phyloP scores from a whole-genome alignment of 2,329 filamentous ascomycete genomes.

The Beauveria pseudobassiana region DNA sequence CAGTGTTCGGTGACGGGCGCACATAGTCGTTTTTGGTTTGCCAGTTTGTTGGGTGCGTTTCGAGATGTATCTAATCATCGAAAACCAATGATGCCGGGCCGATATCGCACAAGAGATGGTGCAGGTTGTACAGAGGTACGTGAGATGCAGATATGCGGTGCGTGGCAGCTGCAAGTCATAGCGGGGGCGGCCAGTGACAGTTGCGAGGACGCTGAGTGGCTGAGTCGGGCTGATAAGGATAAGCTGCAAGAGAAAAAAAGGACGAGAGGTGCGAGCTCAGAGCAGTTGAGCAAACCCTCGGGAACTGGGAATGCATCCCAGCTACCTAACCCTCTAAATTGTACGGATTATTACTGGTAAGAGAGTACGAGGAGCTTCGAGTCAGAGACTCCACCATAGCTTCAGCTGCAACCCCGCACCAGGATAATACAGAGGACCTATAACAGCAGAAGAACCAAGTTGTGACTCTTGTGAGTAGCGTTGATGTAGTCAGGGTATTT shows the following conservation, averaged over 20 bases:
- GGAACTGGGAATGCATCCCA: too few relatives aligned
- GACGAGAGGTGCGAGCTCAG: neutral
- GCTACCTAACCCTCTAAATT: too few relatives aligned
- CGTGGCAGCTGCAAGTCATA: constrained; percentile 1
- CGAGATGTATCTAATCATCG: too few relatives aligned
- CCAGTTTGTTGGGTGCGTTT: too few relatives aligned
- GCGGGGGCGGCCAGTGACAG: constrained; percentile 1
- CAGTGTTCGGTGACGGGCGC: too few relatives aligned
- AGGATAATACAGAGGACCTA: neutral
- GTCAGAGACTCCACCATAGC: constrained; percentile 10
- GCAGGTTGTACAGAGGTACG: neutral
- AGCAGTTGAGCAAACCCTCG: too few relatives aligned
- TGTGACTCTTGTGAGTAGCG: neutral
- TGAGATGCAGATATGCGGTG: neutral
- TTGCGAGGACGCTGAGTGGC: neutral
- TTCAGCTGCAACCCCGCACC: constrained; percentile 7
- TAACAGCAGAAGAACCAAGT: neutral
- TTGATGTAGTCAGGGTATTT: too few relatives aligned
- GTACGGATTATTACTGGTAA: neutral
- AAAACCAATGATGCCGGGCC: neutral
- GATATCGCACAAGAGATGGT: neutral
- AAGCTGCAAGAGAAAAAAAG: neutral
- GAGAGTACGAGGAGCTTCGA: constrained; percentile 6
- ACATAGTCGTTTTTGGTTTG: too few relatives aligned
- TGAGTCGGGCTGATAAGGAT: constrained; percentile 3